phyloP scores from a whole-genome alignment of 805 yeast genomes.

The Vanderwaltozyma verrucispora region DNA sequence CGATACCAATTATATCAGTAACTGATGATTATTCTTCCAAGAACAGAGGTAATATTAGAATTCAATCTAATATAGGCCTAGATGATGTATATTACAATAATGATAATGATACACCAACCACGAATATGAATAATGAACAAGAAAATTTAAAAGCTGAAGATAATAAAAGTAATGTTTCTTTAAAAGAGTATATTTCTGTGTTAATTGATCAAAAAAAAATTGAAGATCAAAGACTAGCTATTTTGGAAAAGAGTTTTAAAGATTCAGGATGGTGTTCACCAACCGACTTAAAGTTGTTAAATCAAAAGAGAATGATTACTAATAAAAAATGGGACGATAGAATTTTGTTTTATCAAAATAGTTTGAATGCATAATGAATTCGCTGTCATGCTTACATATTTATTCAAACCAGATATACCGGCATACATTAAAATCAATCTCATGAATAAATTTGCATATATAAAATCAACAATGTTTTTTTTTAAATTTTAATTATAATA shows the following conservation, averaged over 20 bases:
- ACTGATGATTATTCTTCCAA: slow-evolving; percentile 15
- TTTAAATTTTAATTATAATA: too few relatives aligned
- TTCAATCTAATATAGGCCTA: slow-evolving; percentile 17
- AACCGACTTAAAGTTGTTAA: slow-evolving; percentile 15
- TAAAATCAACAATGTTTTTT: too few relatives aligned
- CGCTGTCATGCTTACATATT: background rate
- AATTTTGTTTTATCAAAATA: slow-evolving; percentile 15
- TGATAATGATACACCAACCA: background rate
- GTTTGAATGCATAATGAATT: background rate
- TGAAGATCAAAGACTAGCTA: slow-evolving; percentile 22
- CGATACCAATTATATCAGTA: slow-evolving; percentile 18
- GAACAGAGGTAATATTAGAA: slow-evolving; percentile 9
- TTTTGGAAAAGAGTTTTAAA: slow-evolving; percentile 16
- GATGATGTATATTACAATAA: slow-evolving; percentile 9
- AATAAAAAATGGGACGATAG: slow-evolving; percentile 26
- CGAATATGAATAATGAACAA: too few relatives aligned
- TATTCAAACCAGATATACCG: too few relatives aligned
- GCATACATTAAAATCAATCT: too few relatives aligned
- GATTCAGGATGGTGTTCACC: slow-evolving; percentile 25
- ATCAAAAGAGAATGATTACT: slow-evolving; percentile 20
- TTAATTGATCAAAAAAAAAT: slow-evolving; percentile 18
- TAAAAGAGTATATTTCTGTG: slow-evolving; percentile 18
- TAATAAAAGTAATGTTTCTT: background rate
- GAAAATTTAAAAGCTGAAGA: background rate
- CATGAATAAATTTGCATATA: too few relatives aligned